phyloP scores from a whole-genome alignment of 1,139 yeast genomes.

The Blastobotrys petasosporus region DNA sequence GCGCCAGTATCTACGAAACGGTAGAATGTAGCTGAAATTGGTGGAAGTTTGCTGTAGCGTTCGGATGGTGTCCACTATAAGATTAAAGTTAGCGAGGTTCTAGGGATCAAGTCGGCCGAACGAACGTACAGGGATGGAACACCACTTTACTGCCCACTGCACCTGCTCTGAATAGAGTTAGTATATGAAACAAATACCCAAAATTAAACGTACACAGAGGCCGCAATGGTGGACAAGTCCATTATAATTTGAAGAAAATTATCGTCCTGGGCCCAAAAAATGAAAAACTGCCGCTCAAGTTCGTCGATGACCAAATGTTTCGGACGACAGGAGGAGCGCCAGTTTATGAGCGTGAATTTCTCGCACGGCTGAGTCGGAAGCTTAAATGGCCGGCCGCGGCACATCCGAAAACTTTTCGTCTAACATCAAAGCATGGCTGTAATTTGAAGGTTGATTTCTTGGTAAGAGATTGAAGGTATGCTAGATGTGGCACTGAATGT shows the following conservation, averaged over 20 bases:
- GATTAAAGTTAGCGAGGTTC: constrained; percentile 1
- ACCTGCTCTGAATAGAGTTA: constrained; percentile 25
- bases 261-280: not conserved
- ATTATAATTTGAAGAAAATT: constrained; percentile 7
- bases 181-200: not conserved
- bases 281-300: not conserved
- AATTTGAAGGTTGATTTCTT: no score
- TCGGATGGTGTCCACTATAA: constrained; percentile 35
- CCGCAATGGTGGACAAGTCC: constrained; percentile 26
- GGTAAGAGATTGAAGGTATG: no score
- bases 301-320: not conserved
- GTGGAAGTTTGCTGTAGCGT: constrained; percentile 39
- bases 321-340: no score
- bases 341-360: no score
- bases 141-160: constrained; percentile 34
- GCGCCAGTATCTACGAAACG: constrained; percentile 37
- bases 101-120: not conserved
- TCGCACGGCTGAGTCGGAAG: no score
- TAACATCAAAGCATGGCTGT: no score
- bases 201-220: constrained; percentile 24
- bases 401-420: no score
- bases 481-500: no score
- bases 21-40: constrained; percentile 32
- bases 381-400: no score
- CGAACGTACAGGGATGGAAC: constrained; percentile 33